Percentiles rank a stretch among this genome's conserved stretches.
Conservation (phyloP, 495 filamentous ascomycete species). For the Aspergillus coremiiformis region DNA sequence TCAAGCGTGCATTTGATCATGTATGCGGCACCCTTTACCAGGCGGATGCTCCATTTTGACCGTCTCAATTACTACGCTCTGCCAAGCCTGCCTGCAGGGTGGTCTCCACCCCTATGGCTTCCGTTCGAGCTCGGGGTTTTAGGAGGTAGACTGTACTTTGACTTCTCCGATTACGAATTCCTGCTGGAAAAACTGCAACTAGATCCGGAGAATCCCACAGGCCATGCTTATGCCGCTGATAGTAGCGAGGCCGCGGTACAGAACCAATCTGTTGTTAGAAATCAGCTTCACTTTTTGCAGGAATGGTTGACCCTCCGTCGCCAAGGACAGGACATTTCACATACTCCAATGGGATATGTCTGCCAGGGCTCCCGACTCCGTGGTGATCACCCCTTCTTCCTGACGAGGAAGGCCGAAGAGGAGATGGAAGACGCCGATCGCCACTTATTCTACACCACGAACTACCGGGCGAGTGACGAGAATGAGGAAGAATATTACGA, state of each 20-base stretch:
- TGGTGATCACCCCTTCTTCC: constrained; percentile 40
- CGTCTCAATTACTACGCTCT: constrained; percentile 1
- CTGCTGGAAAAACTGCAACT: constrained; percentile 18
- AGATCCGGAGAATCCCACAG: neutral
- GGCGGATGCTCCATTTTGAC: constrained; percentile 4
- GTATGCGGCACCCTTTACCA: constrained; percentile 3
- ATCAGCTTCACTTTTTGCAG: constrained; percentile 29
- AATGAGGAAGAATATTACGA: neutral
- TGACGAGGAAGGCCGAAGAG: neutral
- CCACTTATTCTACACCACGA: neutral
- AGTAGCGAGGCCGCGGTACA: neutral
- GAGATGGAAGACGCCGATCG: neutral
- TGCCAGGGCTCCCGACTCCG: constrained; percentile 38
- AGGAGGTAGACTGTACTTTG: constrained; percentile 49
- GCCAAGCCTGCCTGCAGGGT: constrained; percentile 1
- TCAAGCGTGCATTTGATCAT: neutral
- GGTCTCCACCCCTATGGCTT: constrained; percentile 37
- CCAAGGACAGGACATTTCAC: constrained; percentile 44
- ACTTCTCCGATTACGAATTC: constrained; percentile 31
- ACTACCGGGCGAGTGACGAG: neutral
- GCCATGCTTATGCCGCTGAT: neutral
- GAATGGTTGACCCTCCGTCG: constrained; percentile 46
- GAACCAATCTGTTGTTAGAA: neutral
- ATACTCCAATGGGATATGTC: constrained; percentile 52
- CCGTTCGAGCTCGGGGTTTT: constrained; percentile 49